Base-by-base conservation (phyloP, 345 rosid species). In the Punica granatum region DNA sequence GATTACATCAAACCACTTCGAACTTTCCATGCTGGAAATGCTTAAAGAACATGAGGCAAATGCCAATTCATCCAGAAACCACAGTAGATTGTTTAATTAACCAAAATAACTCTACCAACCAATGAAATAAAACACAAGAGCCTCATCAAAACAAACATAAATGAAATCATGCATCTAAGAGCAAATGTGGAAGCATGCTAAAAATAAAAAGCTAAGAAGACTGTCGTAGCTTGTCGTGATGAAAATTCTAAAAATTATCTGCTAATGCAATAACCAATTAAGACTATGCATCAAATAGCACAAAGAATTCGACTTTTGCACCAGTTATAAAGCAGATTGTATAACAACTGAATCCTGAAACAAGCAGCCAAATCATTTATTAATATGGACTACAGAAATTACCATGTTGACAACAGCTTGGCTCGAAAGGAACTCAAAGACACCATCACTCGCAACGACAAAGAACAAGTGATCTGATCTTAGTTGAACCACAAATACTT, bases 391-490 rank as follows among this genome's bases (percentile, higher is more conserved):
- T n/a, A n/a, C n/a, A n/a, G n/a, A n/a, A n/a, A n/a, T n/a, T n/a
- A n/a, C n/a, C n/a, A n/a, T n/a, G n/a, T n/a, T n/a, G n/a, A n/a
- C n/a, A n/a, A n/a, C n/a, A n/a, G n/a, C n/a, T n/a, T n/a, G n/a
- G n/a, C n/a, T n/a, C n/a, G n/a, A n/a, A n/a, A n/a, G n/a, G n/a
- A n/a, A n/a, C n/a, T n/a, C n/a, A n/a, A n/a, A n/a, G n/a, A n/a
- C n/a, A n/a, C n/a, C n/a, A n/a, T n/a, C n/a, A n/a, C n/a, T n/a
- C n/a, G n/a, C n/a, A n/a, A n/a, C n/a, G n/a, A n/a, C n/a, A n/a
- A 94, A 91, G 76, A 94, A 94, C 79, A 77, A 63, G 70, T 91
- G 96, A 69, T 82, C 76, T 2, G 87, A 87, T 23, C 80, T 84
- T 37, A 91, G 86, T 65, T 74, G 80, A 73, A 91, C 83, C 68